Base-by-base conservation (phyloP, 257 asterid species). In the Echites panduratus region DNA sequence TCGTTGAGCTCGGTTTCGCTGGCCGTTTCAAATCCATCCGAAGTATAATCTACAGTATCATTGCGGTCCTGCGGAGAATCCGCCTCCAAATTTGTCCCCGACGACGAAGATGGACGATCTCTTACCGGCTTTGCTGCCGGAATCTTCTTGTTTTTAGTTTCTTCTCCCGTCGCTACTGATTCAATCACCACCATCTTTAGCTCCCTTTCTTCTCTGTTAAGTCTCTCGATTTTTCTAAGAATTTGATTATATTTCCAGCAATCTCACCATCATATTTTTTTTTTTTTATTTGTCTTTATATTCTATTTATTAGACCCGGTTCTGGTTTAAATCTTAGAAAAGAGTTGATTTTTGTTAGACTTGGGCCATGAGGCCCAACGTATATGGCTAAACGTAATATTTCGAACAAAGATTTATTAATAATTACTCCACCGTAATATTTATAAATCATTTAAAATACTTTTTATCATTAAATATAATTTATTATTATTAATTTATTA, bases 21-120 rank as follows among this genome's bases (percentile, higher is more conserved):
- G 74, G 98, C 98, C n/a, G 98, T 91, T 76, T 91, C 96, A 68
- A 85, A 94, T 48, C 96, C 97, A 74, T 94, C 98, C 68, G 96
- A 87, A 22, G 59, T 67, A 80, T 86, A 78, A 12, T 90, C 93
- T 29, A 84, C 72, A 62, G 86, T 32, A n/a, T 49, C 35, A 44
- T 56, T 22, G 44, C 35, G 27, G 19, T 41, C 45, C 50, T 73
- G 75, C 53, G 50, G 74, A 38, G 68, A 45, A 16, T 53, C 73
- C 4, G 47, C 72, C n/a, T 57, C 68, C n/a, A 19, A 19, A 17
- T 26, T 24, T 47, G 68, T 52, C 26, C 76, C 72, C 22, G 78
- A 29, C 12, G 85, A 43, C 12, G 80, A 29, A 19, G 77, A 41
- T 26, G 71, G 2, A 19, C 1, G 29, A 17, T 64, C 69, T 38